A percentile compares a stretch with the other conserved stretches of the same genome.
These are phyloP conservation scores for Sonneratia caseolaris DNA, from an alignment of 345 rosid genomes.

Conservation along the genomic window DNA sequence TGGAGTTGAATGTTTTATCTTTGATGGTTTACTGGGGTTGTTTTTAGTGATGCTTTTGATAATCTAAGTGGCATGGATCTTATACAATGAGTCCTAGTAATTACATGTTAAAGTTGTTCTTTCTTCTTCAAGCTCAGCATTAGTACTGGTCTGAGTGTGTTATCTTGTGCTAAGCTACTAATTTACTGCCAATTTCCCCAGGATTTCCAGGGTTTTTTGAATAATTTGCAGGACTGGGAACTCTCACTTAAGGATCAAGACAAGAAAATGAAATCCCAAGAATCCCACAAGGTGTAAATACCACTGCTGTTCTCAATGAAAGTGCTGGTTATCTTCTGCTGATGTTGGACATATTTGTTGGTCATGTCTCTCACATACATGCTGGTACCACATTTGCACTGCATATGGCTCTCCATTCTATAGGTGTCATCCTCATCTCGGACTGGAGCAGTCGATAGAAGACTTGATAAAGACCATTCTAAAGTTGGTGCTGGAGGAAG, in stretches of 20 bases:
- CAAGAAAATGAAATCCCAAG: constrained; percentile 45
- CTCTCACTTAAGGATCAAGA: constrained; percentile 48
- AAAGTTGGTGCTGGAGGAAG: constrained; percentile 1
- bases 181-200: constrained; percentile 18
- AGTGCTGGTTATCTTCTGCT: neutral
- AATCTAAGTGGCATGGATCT: neutral
- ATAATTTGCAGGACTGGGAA: constrained; percentile 97
- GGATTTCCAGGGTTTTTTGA: constrained; percentile 88
- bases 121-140: neutral
- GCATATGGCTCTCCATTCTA: constrained; percentile 2
- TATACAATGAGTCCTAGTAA: neutral
- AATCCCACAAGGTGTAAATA: constrained; percentile 28
- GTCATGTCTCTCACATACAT: neutral
- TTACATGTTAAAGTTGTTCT: neutral
- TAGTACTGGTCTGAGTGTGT: neutral
- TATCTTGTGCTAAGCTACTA: neutral
- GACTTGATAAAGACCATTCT: constrained; percentile 13
- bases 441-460: constrained; percentile 13
- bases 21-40: neutral
- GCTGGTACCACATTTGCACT: neutral
- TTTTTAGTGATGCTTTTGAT: neutral
- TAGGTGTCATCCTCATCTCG: constrained; percentile 16
- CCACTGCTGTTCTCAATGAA: neutral
- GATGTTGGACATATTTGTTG: neutral
- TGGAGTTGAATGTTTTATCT: neutral